Evolutionary conservation across 345 rosid genomes (phyloP), one percentile per base, ranked within the genome.

Genomic region (Ceriops zippeliana): DNA sequence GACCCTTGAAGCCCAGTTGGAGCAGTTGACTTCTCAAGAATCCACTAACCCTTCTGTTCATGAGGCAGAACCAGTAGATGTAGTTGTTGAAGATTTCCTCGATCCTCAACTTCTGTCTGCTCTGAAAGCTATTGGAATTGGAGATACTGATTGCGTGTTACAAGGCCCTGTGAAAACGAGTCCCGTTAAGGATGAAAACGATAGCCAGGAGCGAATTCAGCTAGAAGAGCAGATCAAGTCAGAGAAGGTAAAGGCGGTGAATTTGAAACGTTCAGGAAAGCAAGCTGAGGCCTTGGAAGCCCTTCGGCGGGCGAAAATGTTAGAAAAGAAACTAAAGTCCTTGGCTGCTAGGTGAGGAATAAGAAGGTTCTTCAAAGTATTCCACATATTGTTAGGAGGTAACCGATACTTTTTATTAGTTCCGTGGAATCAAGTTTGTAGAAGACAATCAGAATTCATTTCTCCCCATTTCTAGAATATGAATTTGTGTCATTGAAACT

Each of bases 51-150:
- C 81, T 58, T 69, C 80, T 49, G 60, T 19, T 15, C 22, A 38
- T 4, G 57, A 38, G 37, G 69, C 74, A 57, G 87, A 70, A 75
- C 22, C 61, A 5, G 70, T 20, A 15, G 84, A 83, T 61, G 86
- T 79, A 57, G 78, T 59, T 53, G 89, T 89, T 42, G 96, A 91
- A 78, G 95, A 89, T 88, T 78, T 93, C 76, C 98, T 93, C 20
- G 95, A 91, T 88, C 96, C 97, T 77, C 92, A 88, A 63, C 97
- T 93, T 66, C 73, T 93, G 7, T 86, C 91, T 79, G 95, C 97
- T 27, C 75, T 93, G 65, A 83, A 78, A 77, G 91, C 86, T 34
- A 84, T 91, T 34, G 99, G 97, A 46, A 69, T 95, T 47, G 87
- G 78, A 58, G 87, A 79, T 72, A 42, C 82, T 15, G 65, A 65